Evolutionary conservation across 2,329 filamentous ascomycete genomes (phyloP), one percentile per base, ranked within the genome.

Genomic region (Byssothecium circinans): DNA sequence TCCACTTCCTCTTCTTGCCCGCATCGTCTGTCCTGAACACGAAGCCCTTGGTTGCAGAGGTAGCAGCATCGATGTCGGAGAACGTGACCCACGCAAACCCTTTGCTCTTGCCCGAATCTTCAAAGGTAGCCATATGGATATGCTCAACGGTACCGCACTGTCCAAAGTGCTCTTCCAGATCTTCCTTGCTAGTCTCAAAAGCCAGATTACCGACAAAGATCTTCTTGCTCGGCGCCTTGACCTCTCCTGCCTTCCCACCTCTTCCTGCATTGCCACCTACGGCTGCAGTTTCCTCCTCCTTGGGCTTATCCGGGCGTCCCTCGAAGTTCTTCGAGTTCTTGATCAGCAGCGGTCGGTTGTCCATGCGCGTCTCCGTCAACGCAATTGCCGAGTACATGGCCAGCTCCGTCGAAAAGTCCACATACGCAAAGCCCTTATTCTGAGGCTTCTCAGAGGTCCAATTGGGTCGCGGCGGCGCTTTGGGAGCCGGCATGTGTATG

Each of bases 51-150:
- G 95, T 90, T 3, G 88, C 89, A 62, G 81, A 81, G 41, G 85
- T 82, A 0, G 90, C 90, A 0, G 87, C 82, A 47, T 88, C 84
- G 10, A 91, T 67, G 41, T 91, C 85, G 66, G 86, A 85, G 72
- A 97, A 99, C 52, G 89, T 89, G 52, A 99, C 84, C 91, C 94
- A 99, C 5, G 87, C 94, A 74, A 87, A 99, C 15, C 94, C 95
- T 75, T 97, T 97, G 78, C 94, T 99, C 75, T 97, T 99, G 35
- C 94, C 94, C 17, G 87, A 87, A 70, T 99, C 95, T 71, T 97
- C 89, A 67, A 99, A 99, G 0, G 91, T 96, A 2, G 94, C 94
- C 57, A 97, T 78, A 74, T 95, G 92, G 55, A 90, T 81, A 75
- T 88, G 88, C 43, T 86, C 83, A 52, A 97, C 83, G 53, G 86